Evolutionary conservation across 2,329 filamentous ascomycete species (phyloP), one percentile per base, ranked within the genome.

Genomic region (Alternaria arborescens): DNA sequence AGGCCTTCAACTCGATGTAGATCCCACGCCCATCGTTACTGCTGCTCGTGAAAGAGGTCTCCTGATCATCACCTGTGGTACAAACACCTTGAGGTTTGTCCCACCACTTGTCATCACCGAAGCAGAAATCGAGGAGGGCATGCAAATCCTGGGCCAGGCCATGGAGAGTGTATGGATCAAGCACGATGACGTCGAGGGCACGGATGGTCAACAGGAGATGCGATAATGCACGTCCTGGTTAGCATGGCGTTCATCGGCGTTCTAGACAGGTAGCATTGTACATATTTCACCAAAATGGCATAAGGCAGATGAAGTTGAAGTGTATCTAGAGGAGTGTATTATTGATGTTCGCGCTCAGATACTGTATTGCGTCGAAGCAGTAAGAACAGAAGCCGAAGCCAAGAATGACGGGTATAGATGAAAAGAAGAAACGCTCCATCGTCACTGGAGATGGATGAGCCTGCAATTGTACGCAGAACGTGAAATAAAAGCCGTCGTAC

Each of bases 11-110:
- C 82, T 99, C 58, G 88, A 85, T 7, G 83, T 88, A 66, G 91
- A 95, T 75, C 92, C 88, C 30, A 85, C 86, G 18, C 86, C 84
- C 12, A 89, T 99, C 61, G 85, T 99, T 62, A 93, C 90, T 66
- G 94, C 93, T 11, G 93, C 94, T 18, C 85, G 95, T 62, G 93
- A 98, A 82, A 86, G 93, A 61, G 95, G 95, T 0, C 78, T 99
- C 72, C 79, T 99, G 60, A 84, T 99, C 61, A 97, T 99, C 74
- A 97, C 93, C 1, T 94, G 93, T 28, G 95, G 95, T 1, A 93
- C 89, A 30, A 97, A 98, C 76, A 97, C 94, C 8, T 81, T 99
- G 69, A 86, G 95, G 48, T 97, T 99, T 71, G 93, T 98, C 58
- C 95, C 95, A 32, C 91, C 92, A 62, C 81, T 99, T 73, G 88